These are phyloP conservation scores for Xylaria cubensis DNA, from an alignment of 495 filamentous ascomycete genomes.

Conservation along the genomic window DNA sequence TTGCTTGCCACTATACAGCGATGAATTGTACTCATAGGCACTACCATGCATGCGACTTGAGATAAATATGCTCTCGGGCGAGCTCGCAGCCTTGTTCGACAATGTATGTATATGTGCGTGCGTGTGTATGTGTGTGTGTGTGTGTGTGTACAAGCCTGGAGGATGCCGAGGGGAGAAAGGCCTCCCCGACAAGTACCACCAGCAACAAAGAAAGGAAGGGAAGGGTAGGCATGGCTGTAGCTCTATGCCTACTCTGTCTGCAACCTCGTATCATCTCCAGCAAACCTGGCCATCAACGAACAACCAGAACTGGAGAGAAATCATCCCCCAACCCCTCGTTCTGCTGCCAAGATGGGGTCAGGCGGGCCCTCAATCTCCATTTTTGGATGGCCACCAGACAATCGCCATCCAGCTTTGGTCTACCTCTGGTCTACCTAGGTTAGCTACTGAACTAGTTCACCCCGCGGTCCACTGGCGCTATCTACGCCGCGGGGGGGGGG, in stretches of 20 bases:
- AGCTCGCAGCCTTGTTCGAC: constrained; percentile 1
- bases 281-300: background rate
- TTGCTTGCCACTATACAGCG: background rate
- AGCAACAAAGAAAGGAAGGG: constrained; percentile 2
- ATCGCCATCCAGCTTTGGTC: constrained; percentile 1
- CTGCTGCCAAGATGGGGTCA: constrained; percentile 24
- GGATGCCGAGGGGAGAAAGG: constrained; percentile 15
- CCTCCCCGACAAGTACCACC: constrained; percentile 4
- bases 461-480: constrained; percentile 2
- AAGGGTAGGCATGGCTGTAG: background rate
- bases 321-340: constrained; percentile 24
- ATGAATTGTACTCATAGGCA: constrained; percentile 8
- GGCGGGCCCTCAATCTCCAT: constrained; percentile 19
- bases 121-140: background rate
- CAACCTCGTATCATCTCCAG: constrained; percentile 17
- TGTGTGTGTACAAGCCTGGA: background rate
- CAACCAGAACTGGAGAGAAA: constrained; percentile 8
- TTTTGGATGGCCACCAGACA: constrained; percentile 19
- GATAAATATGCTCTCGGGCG: background rate
- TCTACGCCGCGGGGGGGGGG: background rate
- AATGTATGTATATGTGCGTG: background rate
- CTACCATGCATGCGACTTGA: background rate
- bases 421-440: constrained; percentile 5
- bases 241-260: constrained; percentile 19
- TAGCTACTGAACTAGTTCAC: constrained; percentile 2